phyloP scores from a whole-genome alignment of 192 early-diverging fungal species.

The Phlyctochytrium arcticum region DNA sequence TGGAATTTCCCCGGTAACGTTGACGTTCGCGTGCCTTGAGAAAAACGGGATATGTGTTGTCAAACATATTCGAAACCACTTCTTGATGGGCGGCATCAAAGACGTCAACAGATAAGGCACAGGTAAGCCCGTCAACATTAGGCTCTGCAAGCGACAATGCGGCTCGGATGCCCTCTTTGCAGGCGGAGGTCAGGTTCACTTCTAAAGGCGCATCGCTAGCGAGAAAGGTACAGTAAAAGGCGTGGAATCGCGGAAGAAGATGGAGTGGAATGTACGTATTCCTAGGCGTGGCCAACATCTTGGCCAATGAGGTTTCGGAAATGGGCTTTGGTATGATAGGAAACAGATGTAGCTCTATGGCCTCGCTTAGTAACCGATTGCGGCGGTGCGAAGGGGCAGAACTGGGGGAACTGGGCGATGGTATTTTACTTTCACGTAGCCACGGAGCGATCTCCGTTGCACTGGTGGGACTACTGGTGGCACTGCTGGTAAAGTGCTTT shows the following conservation, averaged over 20 bases:
- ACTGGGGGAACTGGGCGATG: not conserved
- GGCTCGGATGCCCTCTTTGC: not conserved
- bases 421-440: not conserved
- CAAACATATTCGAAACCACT: constrained; percentile 9
- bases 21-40: not conserved
- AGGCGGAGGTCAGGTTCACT: not conserved
- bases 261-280: not conserved
- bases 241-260: not conserved
- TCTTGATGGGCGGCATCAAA: not conserved
- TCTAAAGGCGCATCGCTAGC: not conserved
- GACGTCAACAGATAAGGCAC: not conserved
- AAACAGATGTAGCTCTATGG: no score
- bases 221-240: not conserved
- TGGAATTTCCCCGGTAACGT: no score
- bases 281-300: not conserved
- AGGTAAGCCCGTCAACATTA: not conserved
- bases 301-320: not conserved
- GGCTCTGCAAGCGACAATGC: not conserved
- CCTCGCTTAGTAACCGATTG: no score
- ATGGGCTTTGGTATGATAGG: not conserved
- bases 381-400: not conserved
- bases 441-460: not conserved
- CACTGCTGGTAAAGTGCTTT: not conserved
- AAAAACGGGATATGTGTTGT: constrained; percentile 1
- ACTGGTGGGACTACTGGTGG: not conserved